Evolutionary conservation across 495 filamentous ascomycete genomes (phyloP).

Genomic region (Daldinia vernicosa): DNA sequence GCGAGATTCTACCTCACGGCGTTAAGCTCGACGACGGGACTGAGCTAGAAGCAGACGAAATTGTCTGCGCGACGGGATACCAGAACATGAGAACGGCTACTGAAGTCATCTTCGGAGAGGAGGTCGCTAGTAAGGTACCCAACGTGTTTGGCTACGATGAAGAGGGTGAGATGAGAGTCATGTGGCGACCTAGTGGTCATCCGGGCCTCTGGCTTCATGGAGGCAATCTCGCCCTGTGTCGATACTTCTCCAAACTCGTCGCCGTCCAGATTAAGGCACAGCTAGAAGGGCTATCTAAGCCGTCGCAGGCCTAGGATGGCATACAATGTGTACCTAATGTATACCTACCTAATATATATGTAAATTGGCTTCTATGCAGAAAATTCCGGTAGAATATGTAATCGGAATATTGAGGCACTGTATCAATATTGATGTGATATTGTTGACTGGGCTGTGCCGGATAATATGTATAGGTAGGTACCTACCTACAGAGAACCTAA

Average conservation of each 20-base stretch:
- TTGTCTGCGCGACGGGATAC: constrained; percentile 86
- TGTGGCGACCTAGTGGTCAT: constrained; percentile 77
- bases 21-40: constrained; percentile 73
- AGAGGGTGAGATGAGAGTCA: constrained; percentile 76
- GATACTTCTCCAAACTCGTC: constrained; percentile 75
- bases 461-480: too few species aligned
- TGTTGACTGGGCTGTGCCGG: too few species aligned
- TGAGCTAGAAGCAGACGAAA: constrained; percentile 76
- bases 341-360: background rate
- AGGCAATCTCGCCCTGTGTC: constrained; percentile 77
- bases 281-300: constrained; percentile 59
- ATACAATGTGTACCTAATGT: constrained; percentile 1
- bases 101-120: constrained; percentile 73
- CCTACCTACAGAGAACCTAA: too few species aligned
- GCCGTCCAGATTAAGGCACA: constrained; percentile 80
- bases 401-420: too few species aligned
- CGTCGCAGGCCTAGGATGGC: constrained; percentile 1
- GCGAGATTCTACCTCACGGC: constrained; percentile 66
- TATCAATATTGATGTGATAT: too few species aligned
- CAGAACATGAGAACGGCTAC: constrained; percentile 76
- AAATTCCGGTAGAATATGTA: too few species aligned
- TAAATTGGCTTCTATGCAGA: background rate
- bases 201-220: constrained; percentile 87
- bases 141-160: constrained; percentile 83
- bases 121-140: constrained; percentile 68